Base-by-base conservation (phyloP, 768 basidiomycete species). In the Lactarius hengduanensis region DNA sequence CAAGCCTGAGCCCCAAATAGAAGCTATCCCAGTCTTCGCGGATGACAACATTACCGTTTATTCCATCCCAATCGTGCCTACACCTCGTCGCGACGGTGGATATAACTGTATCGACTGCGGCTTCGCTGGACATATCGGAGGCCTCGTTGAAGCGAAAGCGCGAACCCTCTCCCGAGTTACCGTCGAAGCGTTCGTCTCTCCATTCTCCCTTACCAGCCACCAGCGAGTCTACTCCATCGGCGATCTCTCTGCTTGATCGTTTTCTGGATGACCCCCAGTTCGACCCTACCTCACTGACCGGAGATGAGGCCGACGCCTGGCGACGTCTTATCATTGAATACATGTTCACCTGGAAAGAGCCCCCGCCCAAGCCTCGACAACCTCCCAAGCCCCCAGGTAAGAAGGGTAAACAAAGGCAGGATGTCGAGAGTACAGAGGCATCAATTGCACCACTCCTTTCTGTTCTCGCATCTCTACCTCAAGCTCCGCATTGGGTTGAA, bases 31-130 rank as follows among this genome's bases (percentile, higher is more conserved):
- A 2, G 76, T 86, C 40, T 91, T 81, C 76, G 77, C 79, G 63
- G 91, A 92, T 72, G 78, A 82, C 11, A 86, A 86, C 69, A 75
- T 94, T 60, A 79, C 83, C 9, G 81, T 92, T 8, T 91, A 88
- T 70, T 81, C 83, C 1, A 78, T 91, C 45, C 82, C 89, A 69
- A 84, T 57, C 67, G 76, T 7, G 69, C 75, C 34, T 16, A 45
- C 26, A 22, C 13, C 7, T 26, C 58, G 6, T 34, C 13, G 4
- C 34, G 59, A 28, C 16, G 53, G 34, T 30, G 28, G 28, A 54
- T 1, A 20, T 40, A 6, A 28, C 50, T n/a, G 16, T 47, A 13
- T 55, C 22, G 2, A 34, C 36, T 6, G 38, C 45, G 4, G 26
- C 54, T 47, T 32, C 41, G 36, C 38, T 62, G 40, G 26, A 57